phyloP scores from a whole-genome alignment of 495 filamentous ascomycete species.

The Lindgomyces ingoldianus region DNA sequence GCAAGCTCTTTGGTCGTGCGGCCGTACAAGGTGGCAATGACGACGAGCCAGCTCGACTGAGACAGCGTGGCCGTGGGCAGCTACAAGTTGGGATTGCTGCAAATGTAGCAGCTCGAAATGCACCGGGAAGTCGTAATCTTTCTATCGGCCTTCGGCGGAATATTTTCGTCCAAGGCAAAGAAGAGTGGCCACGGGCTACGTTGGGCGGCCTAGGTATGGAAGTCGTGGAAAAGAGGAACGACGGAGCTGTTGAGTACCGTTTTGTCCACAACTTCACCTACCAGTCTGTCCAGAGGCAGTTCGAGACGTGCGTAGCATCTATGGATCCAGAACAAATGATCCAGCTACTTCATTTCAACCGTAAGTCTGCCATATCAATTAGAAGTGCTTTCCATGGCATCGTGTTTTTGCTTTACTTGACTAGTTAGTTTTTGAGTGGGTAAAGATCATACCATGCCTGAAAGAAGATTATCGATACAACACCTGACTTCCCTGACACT shows the following conservation, averaged over 20 bases:
- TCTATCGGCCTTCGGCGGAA: slow-evolving; percentile 74
- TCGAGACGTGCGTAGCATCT: slow-evolving; percentile 75
- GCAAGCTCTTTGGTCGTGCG: slow-evolving; percentile 81
- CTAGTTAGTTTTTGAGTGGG: neutral
- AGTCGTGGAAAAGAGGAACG: slow-evolving; percentile 54
- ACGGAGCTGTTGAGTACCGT: slow-evolving; percentile 63
- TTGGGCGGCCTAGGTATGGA: slow-evolving; percentile 86
- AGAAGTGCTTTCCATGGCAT: neutral
- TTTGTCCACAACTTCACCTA: slow-evolving; percentile 79
- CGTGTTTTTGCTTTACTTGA: neutral
- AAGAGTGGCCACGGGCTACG: slow-evolving; percentile 81
- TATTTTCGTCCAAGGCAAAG: slow-evolving; percentile 83
- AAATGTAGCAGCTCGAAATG: slow-evolving; percentile 64
- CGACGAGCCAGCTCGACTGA: slow-evolving; percentile 42
- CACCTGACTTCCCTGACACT: too few species aligned
- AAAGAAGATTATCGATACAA: too few species aligned
- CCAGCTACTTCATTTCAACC: slow-evolving; percentile 65
- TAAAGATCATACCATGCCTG: too few species aligned
- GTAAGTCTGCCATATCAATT: slow-evolving; percentile 31
- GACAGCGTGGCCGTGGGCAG: slow-evolving; percentile 54
- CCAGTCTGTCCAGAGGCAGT: slow-evolving; percentile 71
- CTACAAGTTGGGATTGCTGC: slow-evolving; percentile 65
- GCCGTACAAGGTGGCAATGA: slow-evolving; percentile 64
- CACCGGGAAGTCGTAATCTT: slow-evolving; percentile 60
- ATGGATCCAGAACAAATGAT: slow-evolving; percentile 76